phyloP scores from a whole-genome alignment of 1,139 yeast genomes.

The Suhomyces bribrorum region DNA sequence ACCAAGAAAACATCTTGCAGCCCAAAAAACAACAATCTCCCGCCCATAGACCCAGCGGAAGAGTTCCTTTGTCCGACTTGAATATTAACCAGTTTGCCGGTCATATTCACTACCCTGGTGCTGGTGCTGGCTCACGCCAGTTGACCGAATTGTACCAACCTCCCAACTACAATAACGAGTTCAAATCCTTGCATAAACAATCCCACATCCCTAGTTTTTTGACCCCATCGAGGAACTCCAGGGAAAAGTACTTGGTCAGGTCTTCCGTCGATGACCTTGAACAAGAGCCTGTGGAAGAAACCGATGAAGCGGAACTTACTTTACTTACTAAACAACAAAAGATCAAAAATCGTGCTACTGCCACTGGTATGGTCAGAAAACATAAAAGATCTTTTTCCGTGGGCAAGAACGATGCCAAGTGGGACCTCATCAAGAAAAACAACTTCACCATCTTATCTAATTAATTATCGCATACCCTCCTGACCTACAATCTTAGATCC shows the following conservation, averaged over 20 bases:
- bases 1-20: slow-evolving; percentile 50
- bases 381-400: slow-evolving; percentile 42
- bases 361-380: slow-evolving; percentile 20
- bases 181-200: slow-evolving; percentile 38
- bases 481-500: too few relatives aligned
- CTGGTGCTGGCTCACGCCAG: slow-evolving; percentile 14
- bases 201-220: slow-evolving; percentile 33
- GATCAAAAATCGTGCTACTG: slow-evolving; percentile 3
- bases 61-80: slow-evolving; percentile 38
- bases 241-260: slow-evolving; percentile 29
- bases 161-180: slow-evolving; percentile 32
- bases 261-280: slow-evolving; percentile 14
- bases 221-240: slow-evolving; percentile 35
- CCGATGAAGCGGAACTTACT: slow-evolving; percentile 31
- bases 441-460: slow-evolving; percentile 22
- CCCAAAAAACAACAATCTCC: slow-evolving; percentile 30
- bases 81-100: slow-evolving; percentile 39
- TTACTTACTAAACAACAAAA: slow-evolving; percentile 17
- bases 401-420: slow-evolving; percentile 42
- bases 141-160: slow-evolving; percentile 39
- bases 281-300: slow-evolving; percentile 22
- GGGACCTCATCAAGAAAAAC: slow-evolving; percentile 36
- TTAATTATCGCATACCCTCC: too few relatives aligned
- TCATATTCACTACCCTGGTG: slow-evolving; percentile 19
- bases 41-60: slow-evolving; percentile 12